These are phyloP conservation scores for Acacia confusa DNA, from an alignment of 306 rosid genomes.

Conservation along the genomic window DNA sequence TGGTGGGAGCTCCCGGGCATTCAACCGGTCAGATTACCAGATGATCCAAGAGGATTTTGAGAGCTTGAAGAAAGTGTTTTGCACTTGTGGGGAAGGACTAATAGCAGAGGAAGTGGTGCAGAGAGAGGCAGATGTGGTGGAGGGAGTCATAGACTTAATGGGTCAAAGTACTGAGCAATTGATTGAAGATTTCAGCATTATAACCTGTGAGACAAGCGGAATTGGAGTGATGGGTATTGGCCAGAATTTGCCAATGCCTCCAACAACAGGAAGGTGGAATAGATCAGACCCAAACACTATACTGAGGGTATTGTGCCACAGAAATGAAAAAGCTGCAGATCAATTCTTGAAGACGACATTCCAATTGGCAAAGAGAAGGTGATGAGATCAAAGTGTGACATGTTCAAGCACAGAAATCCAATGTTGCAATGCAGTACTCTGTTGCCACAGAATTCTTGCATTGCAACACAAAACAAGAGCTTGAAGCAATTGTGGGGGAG, in stretches of 20 bases:
- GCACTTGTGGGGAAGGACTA: slow-evolving; percentile 81
- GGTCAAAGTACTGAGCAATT: slow-evolving; percentile 73
- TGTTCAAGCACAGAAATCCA: slow-evolving; percentile 27
- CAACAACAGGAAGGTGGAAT: slow-evolving; percentile 89
- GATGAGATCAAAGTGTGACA: neutral
- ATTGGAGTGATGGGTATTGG: slow-evolving; percentile 61
- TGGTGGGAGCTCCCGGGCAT: slow-evolving; percentile 75
- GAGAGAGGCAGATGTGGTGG: slow-evolving; percentile 70
- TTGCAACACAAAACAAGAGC: slow-evolving; percentile 10
- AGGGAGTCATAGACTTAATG: slow-evolving; percentile 75
- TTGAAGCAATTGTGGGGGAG: slow-evolving; percentile 9
- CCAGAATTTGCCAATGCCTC: slow-evolving; percentile 81
- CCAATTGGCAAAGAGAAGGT: slow-evolving; percentile 83
- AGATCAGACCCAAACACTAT: slow-evolving; percentile 87
- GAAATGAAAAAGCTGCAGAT: slow-evolving; percentile 75
- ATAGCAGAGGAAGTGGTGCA: slow-evolving; percentile 70
- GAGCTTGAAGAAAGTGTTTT: slow-evolving; percentile 62
- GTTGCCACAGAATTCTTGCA: slow-evolving; percentile 9
- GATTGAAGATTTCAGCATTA: slow-evolving; percentile 79
- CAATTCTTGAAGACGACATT: slow-evolving; percentile 79
- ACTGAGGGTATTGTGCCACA: slow-evolving; percentile 79
- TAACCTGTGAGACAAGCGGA: slow-evolving; percentile 73
- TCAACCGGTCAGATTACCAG: slow-evolving; percentile 51
- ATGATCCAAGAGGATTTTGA: slow-evolving; percentile 79
- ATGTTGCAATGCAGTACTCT: slow-evolving; percentile 1